Base-by-base conservation (phyloP, 139 green algal genomes). In the Chara braunii region DNA sequence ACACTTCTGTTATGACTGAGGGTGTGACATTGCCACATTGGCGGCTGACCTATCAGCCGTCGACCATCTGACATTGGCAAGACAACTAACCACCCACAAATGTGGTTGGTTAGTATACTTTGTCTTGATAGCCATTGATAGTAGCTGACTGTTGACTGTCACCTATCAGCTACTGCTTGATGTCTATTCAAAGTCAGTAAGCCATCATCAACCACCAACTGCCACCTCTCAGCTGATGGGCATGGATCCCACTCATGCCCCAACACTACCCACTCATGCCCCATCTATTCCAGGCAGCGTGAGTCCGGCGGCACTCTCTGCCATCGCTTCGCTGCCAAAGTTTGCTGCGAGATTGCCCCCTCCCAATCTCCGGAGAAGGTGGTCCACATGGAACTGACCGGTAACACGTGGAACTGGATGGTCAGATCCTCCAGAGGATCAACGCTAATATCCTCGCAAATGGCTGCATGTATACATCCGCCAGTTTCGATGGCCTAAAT, bases 401-500 rank as follows among this genome's bases (percentile, higher is more conserved):
- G n/a, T n/a, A n/a, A n/a, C n/a, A n/a, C n/a, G 1, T 28, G 12
- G 24, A 74, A 80, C 57, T 66, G 12, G 30, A n/a, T 6, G 1
- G 76, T 70, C 26, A 83, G 67, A 11, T 80, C 58, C 60, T 83
- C 76, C 30, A 83, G 55, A 31, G 48, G 61, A 36, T 24, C 52
- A 11, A 72, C 61, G 52, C 50, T 61, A 2, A 83, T 80, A 52
- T 80, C 76, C 56, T 83, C 76, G n/a, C 77, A 68, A 24, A 83
- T 80, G 28, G 77, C 77, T 23, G 77, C 77, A 51, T 83, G 76
- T 51, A 66, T 70, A 44, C 76, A 83, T 26, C 76, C 76, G 26
- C 76, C 76, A 6, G 76, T 83, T 37, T 83, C 71, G n/a, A 83
- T 61, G 3, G 76, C 71, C n/a, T 66, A 59, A 31, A 83, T 80